phyloP scores from a whole-genome alignment of 345 rosid species.

The Aurinia saxatilis region DNA sequence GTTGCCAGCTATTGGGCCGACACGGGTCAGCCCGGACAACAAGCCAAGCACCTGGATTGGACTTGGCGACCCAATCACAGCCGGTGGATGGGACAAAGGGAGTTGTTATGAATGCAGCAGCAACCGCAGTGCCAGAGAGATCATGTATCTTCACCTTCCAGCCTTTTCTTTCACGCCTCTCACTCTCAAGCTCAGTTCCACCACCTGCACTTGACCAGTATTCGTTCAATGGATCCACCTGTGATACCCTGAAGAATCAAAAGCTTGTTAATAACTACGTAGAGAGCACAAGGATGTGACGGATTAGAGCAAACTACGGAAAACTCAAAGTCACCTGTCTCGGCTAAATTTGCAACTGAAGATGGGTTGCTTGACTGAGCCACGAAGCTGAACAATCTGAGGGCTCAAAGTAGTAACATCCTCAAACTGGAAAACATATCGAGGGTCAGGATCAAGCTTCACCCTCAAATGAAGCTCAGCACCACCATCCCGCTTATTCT shows the following conservation, averaged over 20 bases:
- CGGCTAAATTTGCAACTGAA: slow-evolving; percentile 90
- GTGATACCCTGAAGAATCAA: slow-evolving; percentile 51
- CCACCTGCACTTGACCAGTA: slow-evolving; percentile 56
- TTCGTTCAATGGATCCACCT: slow-evolving; percentile 55
- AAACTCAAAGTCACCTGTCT: slow-evolving; percentile 52
- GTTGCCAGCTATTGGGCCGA: slow-evolving; percentile 89
- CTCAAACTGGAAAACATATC: slow-evolving; percentile 91
- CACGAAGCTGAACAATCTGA: slow-evolving; percentile 91
- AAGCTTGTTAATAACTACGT: background rate
- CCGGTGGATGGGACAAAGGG: slow-evolving; percentile 95
- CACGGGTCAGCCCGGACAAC: slow-evolving; percentile 77
- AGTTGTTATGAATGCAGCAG: slow-evolving; percentile 96
- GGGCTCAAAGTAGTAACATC: slow-evolving; percentile 77
- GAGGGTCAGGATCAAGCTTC: slow-evolving; percentile 89
- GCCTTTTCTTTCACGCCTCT: slow-evolving; percentile 88
- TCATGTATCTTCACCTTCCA: slow-evolving; percentile 99
- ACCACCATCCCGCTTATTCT: slow-evolving; percentile 57
- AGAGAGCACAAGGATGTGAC: background rate
- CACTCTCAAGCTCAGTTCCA: slow-evolving; percentile 46
- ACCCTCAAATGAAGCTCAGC: slow-evolving; percentile 87
- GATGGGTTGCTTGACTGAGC: slow-evolving; percentile 87
- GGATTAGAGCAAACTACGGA: background rate
- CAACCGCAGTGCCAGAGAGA: slow-evolving; percentile 94
- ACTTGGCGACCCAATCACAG: slow-evolving; percentile 97
- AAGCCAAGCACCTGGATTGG: slow-evolving; percentile 96